These are phyloP conservation scores for Calonectria montana DNA, from an alignment of 2,329 filamentous ascomycete species.

Conservation along the genomic window DNA sequence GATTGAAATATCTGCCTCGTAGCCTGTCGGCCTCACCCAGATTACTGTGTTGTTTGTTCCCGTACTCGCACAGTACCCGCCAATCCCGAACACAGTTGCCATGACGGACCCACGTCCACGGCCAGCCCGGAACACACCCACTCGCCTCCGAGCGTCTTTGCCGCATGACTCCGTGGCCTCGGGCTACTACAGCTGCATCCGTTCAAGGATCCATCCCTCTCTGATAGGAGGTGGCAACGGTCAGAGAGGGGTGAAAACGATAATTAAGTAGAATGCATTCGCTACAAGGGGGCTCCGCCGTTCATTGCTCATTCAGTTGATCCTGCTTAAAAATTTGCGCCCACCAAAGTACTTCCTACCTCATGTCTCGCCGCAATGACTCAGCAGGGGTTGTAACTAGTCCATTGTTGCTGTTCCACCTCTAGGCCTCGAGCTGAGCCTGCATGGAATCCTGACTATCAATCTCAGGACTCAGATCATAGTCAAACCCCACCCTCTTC, in stretches of 20 bases:
- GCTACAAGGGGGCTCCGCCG: not conserved
- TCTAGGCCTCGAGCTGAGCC: not conserved
- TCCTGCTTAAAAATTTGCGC: not conserved
- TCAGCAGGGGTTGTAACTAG: not conserved
- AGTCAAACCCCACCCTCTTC: not conserved
- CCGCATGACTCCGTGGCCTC: constrained; percentile 15
- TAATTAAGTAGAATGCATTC: not conserved
- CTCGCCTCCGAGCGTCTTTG: constrained; percentile 12
- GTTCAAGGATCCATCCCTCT: constrained; percentile 1
- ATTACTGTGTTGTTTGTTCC: not conserved
- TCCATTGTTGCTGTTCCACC: not conserved
- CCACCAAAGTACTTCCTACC: not conserved
- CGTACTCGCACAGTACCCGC: not conserved
- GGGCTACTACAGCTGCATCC: constrained; percentile 2
- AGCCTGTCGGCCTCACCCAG: not conserved
- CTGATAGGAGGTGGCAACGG: constrained; percentile 8
- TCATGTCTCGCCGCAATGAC: not conserved
- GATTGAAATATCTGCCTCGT: not conserved
- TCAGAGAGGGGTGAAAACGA: not conserved
- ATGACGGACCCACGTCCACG: not conserved
- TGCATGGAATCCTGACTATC: not conserved
- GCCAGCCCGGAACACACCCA: constrained; percentile 8
- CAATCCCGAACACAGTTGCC: not conserved
- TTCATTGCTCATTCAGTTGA: not conserved
- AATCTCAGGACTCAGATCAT: not conserved